phyloP scores from a whole-genome alignment of 768 basidiomycete species.

The Candolleomyces eurysporus region DNA sequence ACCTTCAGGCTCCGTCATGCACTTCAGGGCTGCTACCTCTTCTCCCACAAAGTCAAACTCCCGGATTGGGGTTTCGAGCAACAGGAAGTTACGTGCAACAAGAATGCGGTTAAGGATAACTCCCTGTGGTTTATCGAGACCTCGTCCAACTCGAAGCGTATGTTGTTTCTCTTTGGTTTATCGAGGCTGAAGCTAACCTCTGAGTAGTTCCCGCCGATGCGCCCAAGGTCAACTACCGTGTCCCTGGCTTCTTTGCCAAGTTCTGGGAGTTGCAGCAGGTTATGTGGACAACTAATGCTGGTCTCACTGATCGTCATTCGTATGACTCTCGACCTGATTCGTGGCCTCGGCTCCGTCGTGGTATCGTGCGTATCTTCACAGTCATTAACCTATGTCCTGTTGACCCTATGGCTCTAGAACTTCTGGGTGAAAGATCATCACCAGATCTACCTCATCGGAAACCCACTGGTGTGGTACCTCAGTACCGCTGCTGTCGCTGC shows the following conservation, averaged over 20 bases:
- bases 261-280: slow-evolving; percentile 90
- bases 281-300: slow-evolving; percentile 97
- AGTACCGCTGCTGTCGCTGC: slow-evolving; percentile 67
- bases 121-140: slow-evolving; percentile 96
- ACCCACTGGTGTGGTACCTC: slow-evolving; percentile 91
- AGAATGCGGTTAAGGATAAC: slow-evolving; percentile 87
- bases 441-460: slow-evolving; percentile 95
- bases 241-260: slow-evolving; percentile 88
- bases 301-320: slow-evolving; percentile 90
- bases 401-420: slow-evolving; percentile 50
- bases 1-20: slow-evolving; percentile 81
- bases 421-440: slow-evolving; percentile 98
- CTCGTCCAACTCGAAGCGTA: slow-evolving; percentile 67
- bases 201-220: slow-evolving; percentile 65
- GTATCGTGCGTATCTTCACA: slow-evolving; percentile 67
- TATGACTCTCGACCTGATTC: slow-evolving; percentile 91
- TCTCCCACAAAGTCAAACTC: slow-evolving; percentile 96
- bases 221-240: slow-evolving; percentile 82
- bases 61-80: slow-evolving; percentile 98
- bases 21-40: slow-evolving; percentile 92
- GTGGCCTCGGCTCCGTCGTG: slow-evolving; percentile 90
- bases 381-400: neutral
- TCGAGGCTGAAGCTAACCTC: neutral
- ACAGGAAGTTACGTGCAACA: slow-evolving; percentile 99
- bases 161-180: slow-evolving; percentile 27